These are phyloP conservation scores for Ajuga chamaepitys DNA, from an alignment of 257 asterid species.

Conservation along the genomic window DNA sequence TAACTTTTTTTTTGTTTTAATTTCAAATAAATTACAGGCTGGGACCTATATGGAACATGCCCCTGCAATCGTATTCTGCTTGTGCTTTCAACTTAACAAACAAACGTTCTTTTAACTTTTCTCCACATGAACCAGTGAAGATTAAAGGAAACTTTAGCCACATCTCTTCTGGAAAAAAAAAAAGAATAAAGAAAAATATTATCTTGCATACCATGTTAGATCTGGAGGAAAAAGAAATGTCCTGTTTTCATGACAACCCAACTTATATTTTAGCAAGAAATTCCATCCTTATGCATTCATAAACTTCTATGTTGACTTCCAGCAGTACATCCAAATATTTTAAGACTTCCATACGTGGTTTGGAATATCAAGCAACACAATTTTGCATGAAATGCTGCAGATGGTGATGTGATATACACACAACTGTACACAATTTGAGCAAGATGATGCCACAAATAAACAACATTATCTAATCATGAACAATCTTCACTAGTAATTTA, in stretches of 20 bases:
- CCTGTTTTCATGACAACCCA: neutral
- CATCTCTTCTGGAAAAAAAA: slow-evolving; percentile 1
- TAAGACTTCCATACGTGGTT: neutral
- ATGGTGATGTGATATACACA: neutral
- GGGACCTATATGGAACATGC: too few species aligned
- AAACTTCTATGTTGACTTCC: neutral
- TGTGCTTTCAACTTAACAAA: neutral
- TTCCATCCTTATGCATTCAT: neutral
- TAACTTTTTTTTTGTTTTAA: too few species aligned
- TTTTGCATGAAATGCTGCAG: neutral
- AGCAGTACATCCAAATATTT: neutral
- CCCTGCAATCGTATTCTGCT: neutral
- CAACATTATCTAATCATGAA: neutral
- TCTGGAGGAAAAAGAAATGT: neutral
- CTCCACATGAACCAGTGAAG: neutral
- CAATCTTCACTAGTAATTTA: neutral
- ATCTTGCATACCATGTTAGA: neutral
- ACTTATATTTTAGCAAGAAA: neutral
- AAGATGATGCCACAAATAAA: neutral
- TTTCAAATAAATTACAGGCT: neutral
- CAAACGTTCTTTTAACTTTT: neutral
- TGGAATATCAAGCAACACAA: neutral
- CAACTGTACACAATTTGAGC: neutral
- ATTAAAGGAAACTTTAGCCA: neutral
- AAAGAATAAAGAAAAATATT: neutral